Evolutionary conservation across 73 alveolate genomes (phyloP).

Genomic region (Breviolum minutum): DNA sequence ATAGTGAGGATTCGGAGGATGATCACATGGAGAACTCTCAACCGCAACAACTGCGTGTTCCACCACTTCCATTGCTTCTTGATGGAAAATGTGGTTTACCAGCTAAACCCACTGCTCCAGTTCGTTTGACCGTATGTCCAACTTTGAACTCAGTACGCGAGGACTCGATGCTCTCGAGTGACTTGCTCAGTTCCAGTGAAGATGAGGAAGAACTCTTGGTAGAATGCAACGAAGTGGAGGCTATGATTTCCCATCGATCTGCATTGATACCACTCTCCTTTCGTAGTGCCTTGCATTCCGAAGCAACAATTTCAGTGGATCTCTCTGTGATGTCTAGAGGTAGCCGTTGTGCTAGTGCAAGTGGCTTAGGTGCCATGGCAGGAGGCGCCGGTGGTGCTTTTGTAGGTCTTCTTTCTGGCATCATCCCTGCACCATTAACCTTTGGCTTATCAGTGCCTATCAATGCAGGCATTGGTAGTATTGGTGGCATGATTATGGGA

Average conservation of each 20-base stretch:
- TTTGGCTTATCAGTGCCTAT: slow-evolving; percentile 71
- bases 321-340: slow-evolving; percentile 49
- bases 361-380: slow-evolving; percentile 45
- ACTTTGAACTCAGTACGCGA: slow-evolving; percentile 20
- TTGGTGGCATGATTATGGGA: slow-evolving; percentile 62
- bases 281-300: slow-evolving; percentile 30
- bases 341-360: slow-evolving; percentile 41
- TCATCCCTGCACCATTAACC: slow-evolving; percentile 76
- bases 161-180: slow-evolving; percentile 83
- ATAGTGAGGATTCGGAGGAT: slow-evolving; percentile 22
- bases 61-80: slow-evolving; percentile 62
- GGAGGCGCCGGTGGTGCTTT: slow-evolving; percentile 52
- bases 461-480: slow-evolving; percentile 85
- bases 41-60: slow-evolving; percentile 42
- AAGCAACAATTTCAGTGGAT: slow-evolving; percentile 38
- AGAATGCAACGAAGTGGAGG: slow-evolving; percentile 6
- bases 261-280: slow-evolving; percentile 29
- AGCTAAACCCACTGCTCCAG: background rate
- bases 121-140: background rate
- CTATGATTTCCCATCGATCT: slow-evolving; percentile 17
- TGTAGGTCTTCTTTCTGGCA: slow-evolving; percentile 68
- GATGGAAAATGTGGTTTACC: slow-evolving; percentile 24
- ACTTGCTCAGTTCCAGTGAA: slow-evolving; percentile 69
- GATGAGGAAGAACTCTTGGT: slow-evolving; percentile 6
- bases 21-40: background rate